Evolutionary conservation across 2,329 filamentous ascomycete genomes (phyloP), one percentile per base, ranked within the genome.

Genomic region (Fusarium aywerte): DNA sequence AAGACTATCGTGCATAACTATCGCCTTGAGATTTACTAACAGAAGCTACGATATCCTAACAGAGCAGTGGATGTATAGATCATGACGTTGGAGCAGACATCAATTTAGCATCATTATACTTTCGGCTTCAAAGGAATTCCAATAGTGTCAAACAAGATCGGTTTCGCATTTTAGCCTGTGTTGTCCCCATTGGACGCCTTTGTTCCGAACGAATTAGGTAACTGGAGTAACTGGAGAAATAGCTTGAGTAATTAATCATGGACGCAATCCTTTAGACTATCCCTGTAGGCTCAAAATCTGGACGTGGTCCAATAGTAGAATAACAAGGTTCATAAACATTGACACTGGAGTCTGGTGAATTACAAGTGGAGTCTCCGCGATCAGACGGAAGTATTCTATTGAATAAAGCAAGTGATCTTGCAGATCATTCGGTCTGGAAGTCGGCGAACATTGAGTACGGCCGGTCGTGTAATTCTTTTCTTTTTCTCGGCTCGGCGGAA

Each of bases 301-400:
- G 21, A 27, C n/a, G 45, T 49, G 45, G 32, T 10, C 45, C 32
- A 49, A 49, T 48, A 9, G 11, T 11, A 4, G 9, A 5, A 3
- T 1, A 16, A 39, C 1, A 1, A 12, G 9, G 8, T 6, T 2
- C 11, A n/a, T n/a, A 27, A 3, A 2, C 16, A 2, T 27, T 42
- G 10, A 27, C 27, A 27, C 8, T 27, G 27, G n/a, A n/a, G n/a
- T n/a, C n/a, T n/a, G n/a, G n/a, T n/a, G 16, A 23, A 42, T 25
- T 10, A 48, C 32, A 3, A 4, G 9, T 6, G n/a, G n/a, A 9
- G 15, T 25, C 32, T 49, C 45, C 45, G 45, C 25, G 11, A n/a
- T 11, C 9, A 18, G 10, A 49, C 45, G 45, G 45, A 49, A 25
- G 8, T 16, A 36, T 18, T 3, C 4, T n/a, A n/a, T 12, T 16